Evolutionary conservation across 2,329 filamentous ascomycete genomes (phyloP), one percentile per base, ranked within the genome.

Genomic region (Arachnopeziza araneosa): DNA sequence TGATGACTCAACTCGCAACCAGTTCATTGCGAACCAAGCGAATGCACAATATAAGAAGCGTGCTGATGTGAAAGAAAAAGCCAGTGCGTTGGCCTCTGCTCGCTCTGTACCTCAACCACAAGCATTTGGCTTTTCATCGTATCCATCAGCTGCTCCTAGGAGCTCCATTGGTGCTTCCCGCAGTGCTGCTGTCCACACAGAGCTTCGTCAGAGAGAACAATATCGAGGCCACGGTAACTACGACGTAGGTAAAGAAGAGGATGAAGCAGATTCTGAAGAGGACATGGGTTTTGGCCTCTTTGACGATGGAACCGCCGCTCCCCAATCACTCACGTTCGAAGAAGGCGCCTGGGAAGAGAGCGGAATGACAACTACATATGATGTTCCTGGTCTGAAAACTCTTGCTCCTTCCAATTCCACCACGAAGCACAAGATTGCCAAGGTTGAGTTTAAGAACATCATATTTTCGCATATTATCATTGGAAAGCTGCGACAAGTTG

Each of bases 391-490:
- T 0, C 67, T 76, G 32, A 85, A 85, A 71, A 84, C 83, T 0
- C 75, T 88, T 4, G 69, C 74, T 0, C 82, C 84, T 1, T 79
- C 77, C 19, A 74, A 76, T 30, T 78, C 77, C 0, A 73, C 77
- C 0, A 79, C 78, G 21, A 83, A 84, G 71, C 84, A 87, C 70
- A 83, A 84, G 58, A 82, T 88, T 53, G 80, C 81, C 1, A 79
- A 82, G 54, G 72, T 87, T 53, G 69, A 74, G 10, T 81, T 86
- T 61, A 69, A 75, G 24, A 74, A 76, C 58, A 75, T 86, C 30
- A 63, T 72, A 36, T 85, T 87, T 71, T 79, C 77, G 52, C 80
- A 85, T 71, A 81, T 83, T 54, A 71, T 85, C 36, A 78, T 87
- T 2, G 80, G 84, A 58, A 88, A 87, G 72, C 80, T 85, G 65